Evolutionary conservation across 2,329 filamentous ascomycete genomes (phyloP), one percentile per base, ranked within the genome.

Genomic region (Colletotrichum phormii): DNA sequence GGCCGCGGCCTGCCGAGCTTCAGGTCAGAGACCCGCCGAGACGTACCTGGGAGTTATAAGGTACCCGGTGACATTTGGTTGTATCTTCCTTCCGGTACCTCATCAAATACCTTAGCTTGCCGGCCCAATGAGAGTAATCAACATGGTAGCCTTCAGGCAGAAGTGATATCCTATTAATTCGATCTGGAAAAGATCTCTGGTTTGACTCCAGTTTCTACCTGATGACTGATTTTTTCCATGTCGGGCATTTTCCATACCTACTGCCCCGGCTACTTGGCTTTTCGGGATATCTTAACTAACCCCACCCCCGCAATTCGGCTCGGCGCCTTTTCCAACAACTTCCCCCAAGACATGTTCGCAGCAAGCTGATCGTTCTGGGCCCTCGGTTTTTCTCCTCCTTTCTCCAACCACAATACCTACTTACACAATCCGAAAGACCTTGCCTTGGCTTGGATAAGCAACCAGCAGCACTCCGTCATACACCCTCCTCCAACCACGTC

Each of bases 241-340:
- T 29, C 26, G 26, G 26, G 26, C 26, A 29, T 29, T 35, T 51
- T n/a, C 42, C 42, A 42, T 54, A 33, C 29, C 8, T 37, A 29
- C 15, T 42, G 37, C 37, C 37, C 37, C 15, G 26, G 53, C 51
- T 26, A 24, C 7, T 22, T 24, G 33, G 15, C 7, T 12, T 22
- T 15, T 49, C 29, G 24, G 51, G 51, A 35, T 42, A 63, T 55
- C 59, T 53, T n/a, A 54, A 37, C 15, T 35, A 57, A 37, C 66
- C 71, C 71, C 71, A 73, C 71, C 71, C 71, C 71, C 71, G 71
- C 71, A 73, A 57, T 61, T 71, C 55, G 61, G 66, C 66, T 73
- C 61, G 67, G 71, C 61, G 37, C 67, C 29, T 61, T 64, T 65
- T 55, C 67, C 29, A 29, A 18, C 35, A 51, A n/a, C 18, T 37